A percentile compares a stretch with the other conserved stretches of the same genome.
Evolutionary conservation across 116 monocot species (phyloP).

Genomic region (Zostera marina): DNA sequence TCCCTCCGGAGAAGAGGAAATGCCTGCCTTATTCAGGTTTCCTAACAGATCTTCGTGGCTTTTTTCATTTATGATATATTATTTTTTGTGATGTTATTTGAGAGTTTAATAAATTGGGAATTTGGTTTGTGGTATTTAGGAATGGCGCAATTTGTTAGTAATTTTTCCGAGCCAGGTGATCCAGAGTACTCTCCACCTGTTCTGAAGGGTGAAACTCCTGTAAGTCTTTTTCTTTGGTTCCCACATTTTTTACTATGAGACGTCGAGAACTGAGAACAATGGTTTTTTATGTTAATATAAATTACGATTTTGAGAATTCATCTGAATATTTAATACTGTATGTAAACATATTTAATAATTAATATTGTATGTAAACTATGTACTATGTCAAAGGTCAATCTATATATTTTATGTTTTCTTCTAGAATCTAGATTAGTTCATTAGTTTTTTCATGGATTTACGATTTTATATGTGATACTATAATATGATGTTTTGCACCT

Average conservation of each 20-base stretch:
- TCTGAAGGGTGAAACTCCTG: slow-evolving; percentile 53
- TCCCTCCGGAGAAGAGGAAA: slow-evolving; percentile 79
- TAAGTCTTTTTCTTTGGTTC: slow-evolving; percentile 7
- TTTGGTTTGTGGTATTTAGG: slow-evolving; percentile 13
- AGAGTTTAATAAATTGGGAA: neutral
- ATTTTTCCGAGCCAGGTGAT: slow-evolving; percentile 59
- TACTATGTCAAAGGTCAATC: too few species aligned
- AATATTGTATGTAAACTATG: too few species aligned
- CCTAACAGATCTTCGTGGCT: neutral
- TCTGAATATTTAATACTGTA: too few species aligned
- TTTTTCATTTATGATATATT: neutral
- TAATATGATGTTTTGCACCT: too few species aligned
- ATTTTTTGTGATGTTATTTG: neutral
- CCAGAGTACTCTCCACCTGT: slow-evolving; percentile 61
- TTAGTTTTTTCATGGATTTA: too few species aligned
- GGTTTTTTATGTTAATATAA: neutral
- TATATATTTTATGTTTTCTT: too few species aligned
- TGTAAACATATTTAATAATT: too few species aligned
- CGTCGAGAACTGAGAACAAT: neutral
- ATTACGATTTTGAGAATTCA: neutral
- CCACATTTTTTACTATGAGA: neutral
- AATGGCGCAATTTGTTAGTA: slow-evolving; percentile 50
- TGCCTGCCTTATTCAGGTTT: slow-evolving; percentile 37
- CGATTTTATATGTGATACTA: too few species aligned
- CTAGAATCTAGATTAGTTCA: too few species aligned